Percentiles rank a stretch among this genome's conserved stretches.
Evolutionary conservation across 495 filamentous ascomycete species (phyloP).

Genomic region (Rostrohypoxylon terebratum): DNA sequence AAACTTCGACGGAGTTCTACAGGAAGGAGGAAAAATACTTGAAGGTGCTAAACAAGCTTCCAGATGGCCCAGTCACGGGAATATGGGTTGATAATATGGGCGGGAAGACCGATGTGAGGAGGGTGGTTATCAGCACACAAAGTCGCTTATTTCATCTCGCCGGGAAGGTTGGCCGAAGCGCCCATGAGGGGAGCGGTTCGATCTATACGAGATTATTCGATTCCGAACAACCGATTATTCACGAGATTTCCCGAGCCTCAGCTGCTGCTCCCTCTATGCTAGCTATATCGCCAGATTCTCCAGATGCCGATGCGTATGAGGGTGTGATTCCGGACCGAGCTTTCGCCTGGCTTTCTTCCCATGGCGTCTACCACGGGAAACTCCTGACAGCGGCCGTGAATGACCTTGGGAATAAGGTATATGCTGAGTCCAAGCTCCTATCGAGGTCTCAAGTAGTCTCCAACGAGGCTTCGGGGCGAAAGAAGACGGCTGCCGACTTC

Average conservation of each 20-base stretch:
- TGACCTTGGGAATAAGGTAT: constrained; percentile 73
- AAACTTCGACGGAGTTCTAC: constrained; percentile 93
- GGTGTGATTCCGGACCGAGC: constrained; percentile 68
- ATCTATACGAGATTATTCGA: constrained; percentile 92
- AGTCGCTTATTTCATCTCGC: constrained; percentile 79
- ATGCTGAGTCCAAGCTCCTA: constrained; percentile 79
- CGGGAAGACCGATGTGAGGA: constrained; percentile 72
- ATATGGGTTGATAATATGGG: constrained; percentile 81
- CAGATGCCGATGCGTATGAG: constrained; percentile 58
- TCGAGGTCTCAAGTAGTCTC: constrained; percentile 76
- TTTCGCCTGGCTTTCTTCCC: constrained; percentile 90
- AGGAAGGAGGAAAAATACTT: constrained; percentile 93
- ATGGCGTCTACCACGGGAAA: constrained; percentile 89
- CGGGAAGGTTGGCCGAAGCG: constrained; percentile 77
- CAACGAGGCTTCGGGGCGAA: constrained; percentile 71
- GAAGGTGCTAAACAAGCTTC: constrained; percentile 79
- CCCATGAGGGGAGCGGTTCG: constrained; percentile 81
- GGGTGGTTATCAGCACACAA: constrained; percentile 82
- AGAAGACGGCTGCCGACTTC: constrained; percentile 72
- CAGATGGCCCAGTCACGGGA: constrained; percentile 82
- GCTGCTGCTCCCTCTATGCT: constrained; percentile 70
- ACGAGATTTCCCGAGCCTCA: constrained; percentile 72
- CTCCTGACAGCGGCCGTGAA: constrained; percentile 66
- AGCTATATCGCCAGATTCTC: constrained; percentile 78
- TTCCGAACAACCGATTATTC: constrained; percentile 76